Percentiles rank a stretch among this genome's conserved stretches.
These are phyloP conservation scores for Coriolopsis trogii DNA, from an alignment of 1,284 basidiomycete genomes.

Conservation along the genomic window DNA sequence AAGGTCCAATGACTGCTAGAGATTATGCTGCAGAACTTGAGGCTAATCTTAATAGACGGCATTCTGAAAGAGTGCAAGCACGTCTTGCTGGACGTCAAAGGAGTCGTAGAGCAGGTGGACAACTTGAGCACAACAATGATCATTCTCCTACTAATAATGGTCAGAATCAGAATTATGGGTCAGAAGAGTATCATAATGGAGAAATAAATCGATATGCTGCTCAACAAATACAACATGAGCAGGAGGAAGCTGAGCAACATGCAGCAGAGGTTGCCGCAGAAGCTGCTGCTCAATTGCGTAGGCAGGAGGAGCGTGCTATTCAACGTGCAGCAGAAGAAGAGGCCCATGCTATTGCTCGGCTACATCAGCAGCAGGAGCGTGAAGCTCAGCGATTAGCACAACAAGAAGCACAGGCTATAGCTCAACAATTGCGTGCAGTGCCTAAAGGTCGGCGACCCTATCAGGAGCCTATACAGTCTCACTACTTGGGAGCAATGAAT, in stretches of 20 bases:
- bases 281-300: too few relatives aligned
- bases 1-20: not conserved
- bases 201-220: too few relatives aligned
- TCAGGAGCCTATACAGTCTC: not conserved
- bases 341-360: not conserved
- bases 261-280: too few relatives aligned
- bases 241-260: too few relatives aligned
- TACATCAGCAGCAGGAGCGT: not conserved
- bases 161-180: not conserved
- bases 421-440: not conserved
- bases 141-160: not conserved
- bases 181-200: not conserved
- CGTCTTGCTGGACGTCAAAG: too few relatives aligned
- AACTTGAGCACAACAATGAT: too few relatives aligned
- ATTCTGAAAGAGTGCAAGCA: not conserved
- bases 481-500: constrained; percentile 1
- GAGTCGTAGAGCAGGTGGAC: too few relatives aligned
- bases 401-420: not conserved
- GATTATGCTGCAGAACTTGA: not conserved
- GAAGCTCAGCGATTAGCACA: not conserved
- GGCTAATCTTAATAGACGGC: not conserved
- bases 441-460: not conserved
- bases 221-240: too few relatives aligned
- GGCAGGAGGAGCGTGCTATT: too few relatives aligned
- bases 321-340: too few relatives aligned